phyloP scores from a whole-genome alignment of 1,284 basidiomycete genomes.

The Cutaneotrichosporon sp. region DNA sequence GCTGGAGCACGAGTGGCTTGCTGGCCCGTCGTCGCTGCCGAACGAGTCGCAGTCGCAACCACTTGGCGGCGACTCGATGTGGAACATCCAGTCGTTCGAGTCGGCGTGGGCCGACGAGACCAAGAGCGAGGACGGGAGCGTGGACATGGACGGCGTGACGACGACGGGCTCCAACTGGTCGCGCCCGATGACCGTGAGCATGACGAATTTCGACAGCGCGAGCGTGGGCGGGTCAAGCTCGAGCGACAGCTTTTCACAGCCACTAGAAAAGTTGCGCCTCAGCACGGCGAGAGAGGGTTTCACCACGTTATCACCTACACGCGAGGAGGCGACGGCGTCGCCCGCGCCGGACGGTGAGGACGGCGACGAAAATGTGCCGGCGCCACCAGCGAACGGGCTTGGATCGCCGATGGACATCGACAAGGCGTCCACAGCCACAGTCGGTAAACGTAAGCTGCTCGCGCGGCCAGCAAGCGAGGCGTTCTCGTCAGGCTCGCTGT shows the following conservation, averaged over 20 bases:
- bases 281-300: slow-evolving; percentile 1
- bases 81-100: slow-evolving; percentile 39
- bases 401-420: neutral
- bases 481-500: neutral
- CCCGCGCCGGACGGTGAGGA: neutral
- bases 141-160: slow-evolving; percentile 7
- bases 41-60: slow-evolving; percentile 26
- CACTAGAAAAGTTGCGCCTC: slow-evolving; percentile 34
- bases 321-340: slow-evolving; percentile 2
- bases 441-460: neutral
- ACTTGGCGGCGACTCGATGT: slow-evolving; percentile 39
- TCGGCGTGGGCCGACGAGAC: slow-evolving; percentile 9
- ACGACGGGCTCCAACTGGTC: slow-evolving; percentile 16
- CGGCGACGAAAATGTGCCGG: too few species aligned
- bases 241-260: slow-evolving; percentile 37
- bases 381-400: neutral
- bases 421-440: neutral
- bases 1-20: slow-evolving; percentile 63
- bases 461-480: neutral
- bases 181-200: slow-evolving; percentile 32
- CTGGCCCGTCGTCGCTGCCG: slow-evolving; percentile 27
- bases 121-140: slow-evolving; percentile 12
- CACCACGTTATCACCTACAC: neutral
- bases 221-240: slow-evolving; percentile 2
- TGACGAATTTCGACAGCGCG: slow-evolving; percentile 34